Evolutionary conservation across 2,329 filamentous ascomycete species (phyloP).

Genomic region (Chalara sp.): DNA sequence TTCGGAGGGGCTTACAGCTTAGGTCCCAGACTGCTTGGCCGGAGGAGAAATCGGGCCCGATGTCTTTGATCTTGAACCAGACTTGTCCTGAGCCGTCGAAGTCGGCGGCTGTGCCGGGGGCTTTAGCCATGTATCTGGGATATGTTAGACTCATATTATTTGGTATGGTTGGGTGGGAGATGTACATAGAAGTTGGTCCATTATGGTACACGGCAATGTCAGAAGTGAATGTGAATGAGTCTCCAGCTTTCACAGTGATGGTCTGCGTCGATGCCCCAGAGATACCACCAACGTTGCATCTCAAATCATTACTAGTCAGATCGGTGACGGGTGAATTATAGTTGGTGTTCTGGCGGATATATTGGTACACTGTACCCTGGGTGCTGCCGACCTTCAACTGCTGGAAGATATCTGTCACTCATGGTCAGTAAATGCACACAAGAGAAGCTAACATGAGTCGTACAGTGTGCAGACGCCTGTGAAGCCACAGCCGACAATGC

Average conservation of each 20-base stretch:
- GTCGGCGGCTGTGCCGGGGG: constrained; percentile 23
- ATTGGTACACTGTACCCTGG: constrained; percentile 26
- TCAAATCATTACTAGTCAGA: constrained; percentile 21
- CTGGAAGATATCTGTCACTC: constrained; percentile 20
- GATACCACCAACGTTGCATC: constrained; percentile 36
- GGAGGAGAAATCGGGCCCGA: constrained; percentile 23
- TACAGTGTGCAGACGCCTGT: too few species aligned
- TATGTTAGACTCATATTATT: not conserved
- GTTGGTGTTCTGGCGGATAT: constrained; percentile 36
- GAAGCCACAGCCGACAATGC: too few species aligned
- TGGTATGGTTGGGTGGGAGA: not conserved
- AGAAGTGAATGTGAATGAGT: constrained; percentile 38
- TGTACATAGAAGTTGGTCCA: constrained; percentile 25
- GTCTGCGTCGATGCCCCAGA: constrained; percentile 13
- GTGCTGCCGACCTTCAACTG: constrained; percentile 26
- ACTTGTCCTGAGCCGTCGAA: constrained; percentile 30
- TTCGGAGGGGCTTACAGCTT: constrained; percentile 11
- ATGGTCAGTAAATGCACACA: too few species aligned
- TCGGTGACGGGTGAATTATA: constrained; percentile 43
- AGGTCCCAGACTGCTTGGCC: constrained; percentile 20
- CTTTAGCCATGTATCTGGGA: constrained; percentile 26
- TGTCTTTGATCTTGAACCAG: constrained; percentile 31
- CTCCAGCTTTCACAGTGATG: constrained; percentile 28
- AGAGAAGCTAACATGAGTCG: too few species aligned
- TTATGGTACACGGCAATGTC: constrained; percentile 32